Percentiles rank a stretch among this genome's conserved stretches.
phyloP scores from a whole-genome alignment of 78 protist genomes.

The Polysphondylium violaceum region DNA sequence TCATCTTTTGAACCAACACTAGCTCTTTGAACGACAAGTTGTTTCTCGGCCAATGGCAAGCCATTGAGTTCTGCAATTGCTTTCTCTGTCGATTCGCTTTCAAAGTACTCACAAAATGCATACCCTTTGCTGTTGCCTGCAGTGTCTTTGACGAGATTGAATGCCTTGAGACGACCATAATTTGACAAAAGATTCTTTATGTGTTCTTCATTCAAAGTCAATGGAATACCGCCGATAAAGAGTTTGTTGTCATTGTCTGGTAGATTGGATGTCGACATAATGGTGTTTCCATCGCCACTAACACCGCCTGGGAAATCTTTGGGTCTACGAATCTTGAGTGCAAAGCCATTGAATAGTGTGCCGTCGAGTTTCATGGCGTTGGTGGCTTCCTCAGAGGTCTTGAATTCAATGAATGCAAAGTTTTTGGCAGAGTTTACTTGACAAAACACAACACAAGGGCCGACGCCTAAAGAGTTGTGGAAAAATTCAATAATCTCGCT shows the following conservation, averaged over 20 bases:
- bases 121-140: constrained; percentile 73
- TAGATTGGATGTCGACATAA: constrained; percentile 81
- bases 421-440: constrained; percentile 57
- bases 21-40: constrained; percentile 72
- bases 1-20: constrained; percentile 61
- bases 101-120: constrained; percentile 83
- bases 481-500: constrained; percentile 73
- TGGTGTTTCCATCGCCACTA: background rate
- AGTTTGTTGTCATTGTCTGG: constrained; percentile 77
- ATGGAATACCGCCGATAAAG: constrained; percentile 80
- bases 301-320: constrained; percentile 62
- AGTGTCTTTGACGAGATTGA: constrained; percentile 76
- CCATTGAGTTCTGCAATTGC: constrained; percentile 67
- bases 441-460: constrained; percentile 54
- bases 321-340: constrained; percentile 86
- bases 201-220: constrained; percentile 42
- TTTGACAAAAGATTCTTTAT: constrained; percentile 45
- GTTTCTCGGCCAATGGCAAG: constrained; percentile 38
- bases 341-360: constrained; percentile 12
- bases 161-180: constrained; percentile 68
- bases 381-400: constrained; percentile 83
- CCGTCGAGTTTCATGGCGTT: constrained; percentile 82
- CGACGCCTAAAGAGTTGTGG: constrained; percentile 47
- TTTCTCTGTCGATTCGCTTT: constrained; percentile 29
- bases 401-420: constrained; percentile 84